These are phyloP conservation scores for Fusarium devonianum DNA, from an alignment of 2,329 filamentous ascomycete species.

Conservation along the genomic window DNA sequence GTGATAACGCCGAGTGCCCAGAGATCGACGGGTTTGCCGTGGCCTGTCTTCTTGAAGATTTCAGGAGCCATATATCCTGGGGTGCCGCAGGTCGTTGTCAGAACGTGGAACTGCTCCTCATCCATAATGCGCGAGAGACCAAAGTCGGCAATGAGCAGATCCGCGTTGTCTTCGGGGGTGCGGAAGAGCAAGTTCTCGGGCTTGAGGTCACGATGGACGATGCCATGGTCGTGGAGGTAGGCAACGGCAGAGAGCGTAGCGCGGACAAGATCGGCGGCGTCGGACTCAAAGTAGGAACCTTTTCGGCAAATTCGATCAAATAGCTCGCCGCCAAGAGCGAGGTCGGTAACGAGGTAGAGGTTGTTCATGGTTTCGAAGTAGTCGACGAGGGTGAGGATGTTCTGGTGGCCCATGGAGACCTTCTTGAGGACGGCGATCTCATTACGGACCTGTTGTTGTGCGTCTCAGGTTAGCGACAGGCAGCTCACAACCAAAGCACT, in stretches of 20 bases:
- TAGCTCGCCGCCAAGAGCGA: constrained; percentile 93
- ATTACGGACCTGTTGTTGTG: constrained; percentile 76
- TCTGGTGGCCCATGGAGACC: constrained; percentile 99
- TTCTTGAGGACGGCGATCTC: constrained; percentile 97
- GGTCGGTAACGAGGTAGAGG: constrained; percentile 95
- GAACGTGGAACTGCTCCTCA: constrained; percentile 95
- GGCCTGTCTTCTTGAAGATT: constrained; percentile 98
- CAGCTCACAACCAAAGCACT: too few species aligned
- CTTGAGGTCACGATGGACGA: constrained; percentile 97
- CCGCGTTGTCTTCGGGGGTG: constrained; percentile 96
- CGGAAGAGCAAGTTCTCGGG: constrained; percentile 97
- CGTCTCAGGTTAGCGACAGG: constrained; percentile 21
- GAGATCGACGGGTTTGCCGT: constrained; percentile 97
- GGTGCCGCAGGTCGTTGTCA: constrained; percentile 97
- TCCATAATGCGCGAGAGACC: constrained; percentile 97
- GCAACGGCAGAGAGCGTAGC: constrained; percentile 96
- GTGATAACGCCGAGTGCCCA: constrained; percentile 99
- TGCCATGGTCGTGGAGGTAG: constrained; percentile 97
- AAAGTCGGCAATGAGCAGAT: constrained; percentile 96
- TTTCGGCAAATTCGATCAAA: constrained; percentile 99
- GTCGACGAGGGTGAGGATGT: constrained; percentile 96
- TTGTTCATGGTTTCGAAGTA: constrained; percentile 99
- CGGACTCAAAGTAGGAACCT: constrained; percentile 97
- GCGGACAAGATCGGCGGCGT: constrained; percentile 93
- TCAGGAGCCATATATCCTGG: constrained; percentile 99